These are phyloP conservation scores for Sporothrix globosa DNA, from an alignment of 2,329 filamentous ascomycete genomes.

Conservation along the genomic window DNA sequence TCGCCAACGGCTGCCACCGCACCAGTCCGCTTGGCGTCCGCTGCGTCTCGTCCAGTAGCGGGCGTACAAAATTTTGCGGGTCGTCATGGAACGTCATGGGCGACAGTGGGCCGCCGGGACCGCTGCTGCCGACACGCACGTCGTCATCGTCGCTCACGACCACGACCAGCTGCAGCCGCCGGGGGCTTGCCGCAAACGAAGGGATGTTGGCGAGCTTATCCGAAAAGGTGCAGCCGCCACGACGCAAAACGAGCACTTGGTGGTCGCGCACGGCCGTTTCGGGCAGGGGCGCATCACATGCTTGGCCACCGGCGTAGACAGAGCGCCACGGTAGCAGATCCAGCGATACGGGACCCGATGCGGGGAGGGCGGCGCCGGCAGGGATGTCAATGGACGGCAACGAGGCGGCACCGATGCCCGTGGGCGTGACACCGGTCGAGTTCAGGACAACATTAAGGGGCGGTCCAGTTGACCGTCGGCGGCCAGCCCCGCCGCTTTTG, in stretches of 20 bases:
- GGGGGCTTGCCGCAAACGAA: constrained; percentile 63
- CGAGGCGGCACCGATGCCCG: constrained; percentile 55
- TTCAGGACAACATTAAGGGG: constrained; percentile 45
- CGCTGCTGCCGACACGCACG: constrained; percentile 32
- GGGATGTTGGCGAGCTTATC: constrained; percentile 86
- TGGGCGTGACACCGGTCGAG: constrained; percentile 44
- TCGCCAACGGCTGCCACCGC: constrained; percentile 72
- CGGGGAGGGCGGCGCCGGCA: constrained; percentile 42
- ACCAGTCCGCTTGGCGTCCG: constrained; percentile 69
- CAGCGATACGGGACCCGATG: constrained; percentile 44
- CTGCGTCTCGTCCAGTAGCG: constrained; percentile 76
- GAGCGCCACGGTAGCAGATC: constrained; percentile 66
- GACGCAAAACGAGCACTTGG: constrained; percentile 78
- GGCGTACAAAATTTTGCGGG: constrained; percentile 51
- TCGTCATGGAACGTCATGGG: constrained; percentile 41
- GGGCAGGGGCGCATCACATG: constrained; percentile 64
- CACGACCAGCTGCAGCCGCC: constrained; percentile 76
- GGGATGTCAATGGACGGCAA: constrained; percentile 50
- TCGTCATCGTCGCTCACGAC: constrained; percentile 67
- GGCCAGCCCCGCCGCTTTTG: constrained; percentile 16
- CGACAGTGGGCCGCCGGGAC: constrained; percentile 34
- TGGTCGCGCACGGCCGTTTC: constrained; percentile 59
- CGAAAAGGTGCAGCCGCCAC: constrained; percentile 83
- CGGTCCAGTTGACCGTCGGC: not conserved
- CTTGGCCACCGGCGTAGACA: constrained; percentile 71